Evolutionary conservation across 306 rosid genomes (phyloP), one percentile per base, ranked within the genome.

Genomic region (Vachellia pachyceras): DNA sequence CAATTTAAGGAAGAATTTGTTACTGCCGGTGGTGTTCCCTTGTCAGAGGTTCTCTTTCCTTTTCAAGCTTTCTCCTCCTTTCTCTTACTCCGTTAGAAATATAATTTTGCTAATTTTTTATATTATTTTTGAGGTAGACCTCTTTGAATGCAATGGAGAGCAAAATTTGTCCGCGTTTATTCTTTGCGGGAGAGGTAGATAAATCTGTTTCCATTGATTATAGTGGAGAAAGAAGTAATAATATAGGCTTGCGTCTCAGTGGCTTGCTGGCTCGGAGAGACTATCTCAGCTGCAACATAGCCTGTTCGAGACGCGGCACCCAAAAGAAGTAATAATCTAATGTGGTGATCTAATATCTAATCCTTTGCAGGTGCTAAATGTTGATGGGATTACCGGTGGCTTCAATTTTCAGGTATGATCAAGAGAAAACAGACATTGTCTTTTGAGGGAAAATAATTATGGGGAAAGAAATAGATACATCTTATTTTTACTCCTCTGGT

Each of bases 1-100:
- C 97, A 85, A 93, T 95, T 91, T 75, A 95, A 95, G 86, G 98
- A 95, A 83, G 98, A 95, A 87, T 95, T 95, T 86, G 97, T 95
- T 79, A 95, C 97, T 54, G 95, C 98, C 20, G 98, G 98, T 41
- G 98, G 98, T 67, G 92, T 95, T 81, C 97, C 95, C 25, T 90
- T 95, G 15, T 90, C 94, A 7, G 97, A 92, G 98, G 98, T 95
- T 87, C 79, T 66, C 73, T 80, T 83, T 77, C 79, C 84, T 80
- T 73, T 85, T 81, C 85, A 20, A 12, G 44, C 65, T 52, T 72
- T 18, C 69, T 52, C 46, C 63, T 71, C 33, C 66, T 60, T 72
- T n/a, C 68, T 67, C 69, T 63, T 72, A 50, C 55, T 60, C 49
- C 15, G 20, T 80, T 77, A 29, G 63, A 54, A 75, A 68, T 65